Evolutionary conservation across 2,329 filamentous ascomycete genomes (phyloP).

Genomic region (Talaromyces sp.): DNA sequence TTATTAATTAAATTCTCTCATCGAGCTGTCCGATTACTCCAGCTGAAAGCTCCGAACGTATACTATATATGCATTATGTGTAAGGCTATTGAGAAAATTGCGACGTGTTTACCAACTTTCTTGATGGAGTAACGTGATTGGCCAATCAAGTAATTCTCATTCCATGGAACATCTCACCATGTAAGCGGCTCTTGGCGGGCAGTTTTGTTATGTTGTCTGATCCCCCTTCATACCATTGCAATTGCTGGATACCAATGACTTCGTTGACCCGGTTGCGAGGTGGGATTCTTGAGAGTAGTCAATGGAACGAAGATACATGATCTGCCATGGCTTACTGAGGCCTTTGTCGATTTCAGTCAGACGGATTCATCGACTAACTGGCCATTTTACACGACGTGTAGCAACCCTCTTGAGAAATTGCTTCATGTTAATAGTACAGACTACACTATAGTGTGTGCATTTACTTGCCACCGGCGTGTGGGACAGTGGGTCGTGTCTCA

Average conservation of each 20-base stretch:
- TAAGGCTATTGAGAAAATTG: neutral
- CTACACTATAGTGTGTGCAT: neutral
- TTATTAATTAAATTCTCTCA: neutral
- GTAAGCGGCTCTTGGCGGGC: constrained; percentile 9
- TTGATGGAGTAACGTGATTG: neutral
- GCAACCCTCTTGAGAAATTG: neutral
- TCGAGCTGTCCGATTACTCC: neutral
- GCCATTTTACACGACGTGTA: too few relatives aligned
- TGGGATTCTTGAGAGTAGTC: neutral
- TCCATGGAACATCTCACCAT: neutral
- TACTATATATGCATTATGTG: neutral
- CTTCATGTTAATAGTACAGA: neutral
- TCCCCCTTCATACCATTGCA: constrained; percentile 8
- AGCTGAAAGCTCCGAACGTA: neutral
- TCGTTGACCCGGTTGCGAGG: constrained; percentile 10
- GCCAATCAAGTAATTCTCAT: neutral
- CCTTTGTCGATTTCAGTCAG: neutral
- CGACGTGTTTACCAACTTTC: neutral
- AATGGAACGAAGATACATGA: neutral
- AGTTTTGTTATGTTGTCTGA: neutral
- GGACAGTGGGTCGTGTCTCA: constrained; percentile 17
- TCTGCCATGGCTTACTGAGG: neutral
- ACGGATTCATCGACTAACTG: neutral
- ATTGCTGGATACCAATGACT: neutral
- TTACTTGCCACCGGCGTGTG: constrained; percentile 12